These are phyloP conservation scores for Plantago major DNA, from an alignment of 257 asterid species.

Conservation along the genomic window DNA sequence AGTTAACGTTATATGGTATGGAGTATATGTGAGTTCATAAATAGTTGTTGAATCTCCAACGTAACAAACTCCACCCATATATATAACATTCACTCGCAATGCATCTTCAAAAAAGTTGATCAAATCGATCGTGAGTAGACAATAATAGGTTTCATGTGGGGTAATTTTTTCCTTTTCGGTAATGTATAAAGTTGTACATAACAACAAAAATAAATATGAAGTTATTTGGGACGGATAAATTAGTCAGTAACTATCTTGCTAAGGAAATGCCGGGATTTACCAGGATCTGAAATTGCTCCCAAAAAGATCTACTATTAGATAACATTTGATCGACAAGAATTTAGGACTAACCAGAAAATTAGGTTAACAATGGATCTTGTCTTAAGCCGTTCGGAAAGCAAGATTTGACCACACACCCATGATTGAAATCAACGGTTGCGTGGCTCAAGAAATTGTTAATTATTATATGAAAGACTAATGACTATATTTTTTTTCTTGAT, in stretches of 20 bases:
- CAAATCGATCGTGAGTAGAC: too few species aligned
- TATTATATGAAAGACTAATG: conserved; percentile 15
- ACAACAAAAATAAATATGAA: background rate
- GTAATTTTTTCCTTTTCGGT: too few species aligned
- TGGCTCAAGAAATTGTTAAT: conserved; percentile 56
- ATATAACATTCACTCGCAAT: too few species aligned
- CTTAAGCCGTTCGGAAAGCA: conserved; percentile 23
- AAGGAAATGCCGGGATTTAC: conserved; percentile 21
- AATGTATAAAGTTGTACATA: background rate
- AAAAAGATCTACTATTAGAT: conserved; percentile 20
- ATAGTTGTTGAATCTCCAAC: too few species aligned
- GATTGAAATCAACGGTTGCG: conserved; percentile 24
- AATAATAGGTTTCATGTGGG: too few species aligned
- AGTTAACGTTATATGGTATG: too few species aligned
- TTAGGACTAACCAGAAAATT: conserved; percentile 25
- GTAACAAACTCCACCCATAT: too few species aligned
- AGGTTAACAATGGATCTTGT: conserved; percentile 26
- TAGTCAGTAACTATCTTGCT: background rate
- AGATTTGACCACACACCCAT: conserved; percentile 23
- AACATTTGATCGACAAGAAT: conserved; percentile 27
- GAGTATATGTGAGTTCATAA: too few species aligned
- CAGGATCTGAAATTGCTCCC: conserved; percentile 17
- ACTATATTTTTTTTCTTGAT: conserved; percentile 2
- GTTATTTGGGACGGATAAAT: too few species aligned
- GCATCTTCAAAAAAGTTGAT: too few species aligned